Base-by-base conservation (phyloP, 805 yeast genomes). In the Schwanniomyces polymorphus region DNA sequence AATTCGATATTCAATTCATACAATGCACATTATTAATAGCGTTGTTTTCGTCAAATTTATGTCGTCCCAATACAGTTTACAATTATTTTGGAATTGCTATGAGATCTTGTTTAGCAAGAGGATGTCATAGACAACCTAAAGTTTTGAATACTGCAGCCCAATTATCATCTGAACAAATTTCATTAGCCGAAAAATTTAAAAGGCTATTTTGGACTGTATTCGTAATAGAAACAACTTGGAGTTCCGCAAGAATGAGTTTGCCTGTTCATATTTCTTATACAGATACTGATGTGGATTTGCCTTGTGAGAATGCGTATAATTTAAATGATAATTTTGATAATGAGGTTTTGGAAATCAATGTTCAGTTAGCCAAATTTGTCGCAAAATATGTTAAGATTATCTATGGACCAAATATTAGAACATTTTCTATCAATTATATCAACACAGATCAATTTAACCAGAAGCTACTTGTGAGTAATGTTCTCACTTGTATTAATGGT, bases 201-300 rank as follows among this genome's bases (percentile, higher is more conserved):
- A 59, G 76, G 26, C 47, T 72, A 21, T 72, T 75, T 75, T 72
- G 77, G 77, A 60, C 75, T 2, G 61, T 69, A 1, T 72, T 68
- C 47, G 65, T 70, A 10, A 61, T 68, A 31, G 77, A 72, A 52
- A 64, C 67, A 6, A 58, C 65, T 9, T 72, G 75, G 75, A 40
- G 44, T 8, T 65, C 75, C 2, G 60, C 74, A 3, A 65, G 66
- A 43, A 65, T 66, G 66, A 65, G 60, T 49, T 55, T 63, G 57
- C 72, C 76, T 2, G 68, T 71, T 17, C 73, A 70, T 48, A 67
- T 72, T 40, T 70, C 70, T 46, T 70, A 68, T 54, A 66, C 73
- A 5, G 75, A 72, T 46, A 72, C 77, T 1, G 77, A 72, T 43
- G 73, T 70, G 10, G 74, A 71, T 33, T 59, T 70, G 8, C 77